A percentile compares a stretch with the other conserved stretches of the same genome.
Evolutionary conservation across 2,329 filamentous ascomycete species (phyloP).

Genomic region (Alternaria gansuensis): DNA sequence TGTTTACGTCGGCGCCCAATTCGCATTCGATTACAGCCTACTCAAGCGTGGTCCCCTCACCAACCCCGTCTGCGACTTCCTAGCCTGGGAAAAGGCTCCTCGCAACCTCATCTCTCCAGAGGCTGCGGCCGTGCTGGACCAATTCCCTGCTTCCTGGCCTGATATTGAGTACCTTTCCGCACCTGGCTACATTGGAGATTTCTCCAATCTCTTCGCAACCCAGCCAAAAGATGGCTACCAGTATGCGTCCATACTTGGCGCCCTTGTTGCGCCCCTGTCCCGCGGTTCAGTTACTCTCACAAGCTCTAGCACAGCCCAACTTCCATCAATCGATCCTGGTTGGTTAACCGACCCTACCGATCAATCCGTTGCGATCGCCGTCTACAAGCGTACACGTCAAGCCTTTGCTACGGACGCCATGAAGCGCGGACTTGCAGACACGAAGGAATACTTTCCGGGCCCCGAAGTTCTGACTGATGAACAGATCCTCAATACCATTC

Average conservation of each 20-base stretch:
- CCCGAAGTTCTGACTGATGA: slow-evolving; percentile 33
- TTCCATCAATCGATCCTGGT: slow-evolving; percentile 48
- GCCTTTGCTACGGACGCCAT: slow-evolving; percentile 37
- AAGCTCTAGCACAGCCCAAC: slow-evolving; percentile 33
- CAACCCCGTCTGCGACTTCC: slow-evolving; percentile 31
- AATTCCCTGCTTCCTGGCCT: slow-evolving; percentile 37
- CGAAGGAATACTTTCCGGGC: slow-evolving; percentile 42
- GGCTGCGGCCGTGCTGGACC: slow-evolving; percentile 16
- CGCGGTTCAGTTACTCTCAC: slow-evolving; percentile 50
- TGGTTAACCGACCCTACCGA: slow-evolving; percentile 50
- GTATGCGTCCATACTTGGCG: slow-evolving; percentile 45
- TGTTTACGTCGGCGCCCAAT: slow-evolving; percentile 27
- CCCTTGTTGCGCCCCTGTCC: slow-evolving; percentile 47
- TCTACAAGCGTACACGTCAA: slow-evolving; percentile 44
- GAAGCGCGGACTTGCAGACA: slow-evolving; percentile 9
- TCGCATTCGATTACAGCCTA: slow-evolving; percentile 16
- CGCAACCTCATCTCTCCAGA: slow-evolving; percentile 22
- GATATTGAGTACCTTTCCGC: slow-evolving; percentile 38
- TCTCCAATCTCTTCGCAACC: slow-evolving; percentile 26
- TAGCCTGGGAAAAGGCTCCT: slow-evolving; percentile 40
- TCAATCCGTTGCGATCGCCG: slow-evolving; percentile 43
- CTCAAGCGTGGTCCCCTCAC: slow-evolving; percentile 29
- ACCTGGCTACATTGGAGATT: slow-evolving; percentile 29
- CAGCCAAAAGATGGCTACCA: slow-evolving; percentile 41
- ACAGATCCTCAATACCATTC: slow-evolving; percentile 36